phyloP scores from a whole-genome alignment of 1,284 basidiomycete genomes.

The Ceratobasidium sp. region DNA sequence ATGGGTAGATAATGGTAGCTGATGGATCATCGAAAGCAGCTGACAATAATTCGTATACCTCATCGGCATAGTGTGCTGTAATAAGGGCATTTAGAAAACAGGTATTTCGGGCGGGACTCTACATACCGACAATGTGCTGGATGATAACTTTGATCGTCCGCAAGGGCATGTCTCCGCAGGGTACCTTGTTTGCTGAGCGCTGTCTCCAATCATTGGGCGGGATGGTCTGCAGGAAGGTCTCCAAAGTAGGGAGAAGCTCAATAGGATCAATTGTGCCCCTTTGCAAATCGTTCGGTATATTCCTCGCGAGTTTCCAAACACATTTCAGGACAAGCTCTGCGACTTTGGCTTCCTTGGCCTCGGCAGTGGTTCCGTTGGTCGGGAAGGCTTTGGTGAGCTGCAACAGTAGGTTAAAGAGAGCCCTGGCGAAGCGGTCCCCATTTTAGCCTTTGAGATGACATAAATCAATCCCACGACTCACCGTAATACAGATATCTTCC shows the following conservation, averaged over 20 bases:
- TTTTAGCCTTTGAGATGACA: not conserved
- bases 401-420: constrained; percentile 84
- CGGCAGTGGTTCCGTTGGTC: constrained; percentile 68
- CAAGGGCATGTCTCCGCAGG: constrained; percentile 96
- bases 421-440: constrained; percentile 54
- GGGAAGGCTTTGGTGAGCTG: constrained; percentile 91
- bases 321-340: constrained; percentile 98
- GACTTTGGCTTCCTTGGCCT: constrained; percentile 87
- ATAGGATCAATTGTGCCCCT: constrained; percentile 85
- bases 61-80: constrained; percentile 79
- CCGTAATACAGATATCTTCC: constrained; percentile 93
- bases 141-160: constrained; percentile 98
- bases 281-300: constrained; percentile 89
- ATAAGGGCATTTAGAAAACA: constrained; percentile 28
- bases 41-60: constrained; percentile 82
- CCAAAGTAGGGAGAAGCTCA: constrained; percentile 91
- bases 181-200: constrained; percentile 87
- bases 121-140: constrained; percentile 92
- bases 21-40: constrained; percentile 83
- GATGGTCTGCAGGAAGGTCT: constrained; percentile 92
- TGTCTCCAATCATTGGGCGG: constrained; percentile 97
- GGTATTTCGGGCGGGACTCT: not conserved
- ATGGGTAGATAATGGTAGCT: constrained; percentile 83
- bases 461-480: constrained; percentile 62
- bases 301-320: constrained; percentile 97